Evolutionary conservation across 192 early-diverging fungal species (phyloP).

Genomic region (Diversispora epigaea): DNA sequence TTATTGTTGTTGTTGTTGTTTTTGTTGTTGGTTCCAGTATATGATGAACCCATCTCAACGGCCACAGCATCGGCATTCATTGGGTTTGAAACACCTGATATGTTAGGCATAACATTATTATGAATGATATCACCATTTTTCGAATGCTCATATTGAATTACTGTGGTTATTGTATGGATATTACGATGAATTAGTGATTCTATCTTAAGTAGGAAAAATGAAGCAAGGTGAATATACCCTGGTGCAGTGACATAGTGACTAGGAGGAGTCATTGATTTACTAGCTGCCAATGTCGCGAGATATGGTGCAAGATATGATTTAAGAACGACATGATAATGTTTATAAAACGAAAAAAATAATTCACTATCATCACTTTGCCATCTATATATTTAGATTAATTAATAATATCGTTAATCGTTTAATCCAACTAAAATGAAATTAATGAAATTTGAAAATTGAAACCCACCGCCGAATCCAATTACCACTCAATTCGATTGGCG

Average conservation of each 20-base stretch:
- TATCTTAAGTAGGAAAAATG: constrained; percentile 51
- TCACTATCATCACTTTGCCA: constrained; percentile 59
- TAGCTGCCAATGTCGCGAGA: constrained; percentile 27
- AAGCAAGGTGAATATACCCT: constrained; percentile 47
- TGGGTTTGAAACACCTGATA: constrained; percentile 35
- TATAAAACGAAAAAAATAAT: constrained; percentile 56
- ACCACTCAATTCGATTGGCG: constrained; percentile 47
- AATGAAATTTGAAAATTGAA: neutral
- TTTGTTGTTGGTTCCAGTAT: neutral
- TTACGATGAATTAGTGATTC: constrained; percentile 49
- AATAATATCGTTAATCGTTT: neutral
- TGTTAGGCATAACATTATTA: constrained; percentile 27
- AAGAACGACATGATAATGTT: constrained; percentile 51
- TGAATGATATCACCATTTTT: constrained; percentile 19
- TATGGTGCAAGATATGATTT: constrained; percentile 38
- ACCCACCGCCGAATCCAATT: constrained; percentile 45
- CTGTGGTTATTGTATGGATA: constrained; percentile 53
- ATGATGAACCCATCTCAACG: constrained; percentile 16
- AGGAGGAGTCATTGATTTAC: constrained; percentile 21
- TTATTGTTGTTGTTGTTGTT: constrained; percentile 25
- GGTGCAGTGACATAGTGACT: constrained; percentile 40
- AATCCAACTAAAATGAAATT: neutral
- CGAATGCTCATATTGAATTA: constrained; percentile 47
- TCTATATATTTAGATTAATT: neutral
- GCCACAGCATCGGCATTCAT: constrained; percentile 35